Evolutionary conservation across 2,329 filamentous ascomycete genomes (phyloP).

Genomic region (Penicillium sp.): DNA sequence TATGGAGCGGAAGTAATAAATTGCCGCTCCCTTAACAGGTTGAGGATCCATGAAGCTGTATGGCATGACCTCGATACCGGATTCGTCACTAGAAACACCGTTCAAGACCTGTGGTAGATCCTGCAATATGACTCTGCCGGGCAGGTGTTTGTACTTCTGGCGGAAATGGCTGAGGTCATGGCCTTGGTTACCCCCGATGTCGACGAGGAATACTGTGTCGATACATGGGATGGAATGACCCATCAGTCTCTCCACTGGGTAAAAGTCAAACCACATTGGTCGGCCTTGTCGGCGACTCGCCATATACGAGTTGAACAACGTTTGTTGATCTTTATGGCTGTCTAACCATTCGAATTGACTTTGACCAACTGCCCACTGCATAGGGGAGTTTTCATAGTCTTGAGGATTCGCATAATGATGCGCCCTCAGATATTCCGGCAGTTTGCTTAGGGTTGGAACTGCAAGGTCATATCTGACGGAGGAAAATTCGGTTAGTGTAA

Average conservation of each 20-base stretch:
- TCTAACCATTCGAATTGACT: constrained; percentile 37
- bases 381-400: constrained; percentile 30
- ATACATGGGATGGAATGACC: constrained; percentile 23
- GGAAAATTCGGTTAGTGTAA: background rate
- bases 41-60: constrained; percentile 37
- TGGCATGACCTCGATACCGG: constrained; percentile 31
- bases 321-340: constrained; percentile 24
- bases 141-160: constrained; percentile 31
- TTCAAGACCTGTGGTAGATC: constrained; percentile 37
- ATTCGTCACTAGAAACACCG: constrained; percentile 1
- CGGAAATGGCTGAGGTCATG: constrained; percentile 38
- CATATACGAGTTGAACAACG: constrained; percentile 36
- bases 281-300: constrained; percentile 31
- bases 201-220: constrained; percentile 39
- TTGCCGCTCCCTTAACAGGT: constrained; percentile 32
- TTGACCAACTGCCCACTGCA: constrained; percentile 34
- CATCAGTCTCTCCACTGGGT: constrained; percentile 27
- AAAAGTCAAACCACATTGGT: constrained; percentile 33
- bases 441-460: constrained; percentile 30
- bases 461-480: constrained; percentile 26
- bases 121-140: constrained; percentile 40
- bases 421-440: constrained; percentile 31
- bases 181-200: constrained; percentile 45
- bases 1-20: constrained; percentile 40
- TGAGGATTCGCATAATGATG: constrained; percentile 28